A percentile compares a stretch with the other conserved stretches of the same genome.
These are phyloP conservation scores for Neonectria sp. DNA, from an alignment of 2,329 filamentous ascomycete species.

Conservation along the genomic window DNA sequence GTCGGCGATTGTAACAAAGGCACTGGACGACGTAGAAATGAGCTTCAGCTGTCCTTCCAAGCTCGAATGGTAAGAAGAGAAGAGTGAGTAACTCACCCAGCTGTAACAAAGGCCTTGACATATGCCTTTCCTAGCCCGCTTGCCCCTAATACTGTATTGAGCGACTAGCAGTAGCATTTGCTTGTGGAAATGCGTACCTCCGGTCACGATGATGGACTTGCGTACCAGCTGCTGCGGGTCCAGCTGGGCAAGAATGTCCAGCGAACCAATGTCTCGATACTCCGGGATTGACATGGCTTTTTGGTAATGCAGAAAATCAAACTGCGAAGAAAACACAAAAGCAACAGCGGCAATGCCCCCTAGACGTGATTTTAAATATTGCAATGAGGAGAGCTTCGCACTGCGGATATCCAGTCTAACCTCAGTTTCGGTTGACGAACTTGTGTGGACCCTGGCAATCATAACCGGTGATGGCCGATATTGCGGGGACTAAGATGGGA, in stretches of 20 bases:
- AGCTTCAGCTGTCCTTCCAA: not conserved
- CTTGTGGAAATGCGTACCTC: slow-evolving; percentile 6
- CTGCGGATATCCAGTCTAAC: no score
- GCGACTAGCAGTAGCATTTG: no score
- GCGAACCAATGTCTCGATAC: slow-evolving; percentile 13
- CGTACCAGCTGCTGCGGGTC: not conserved
- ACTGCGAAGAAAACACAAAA: no score
- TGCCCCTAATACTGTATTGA: slow-evolving; percentile 1
- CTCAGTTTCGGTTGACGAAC: no score
- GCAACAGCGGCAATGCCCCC: no score
- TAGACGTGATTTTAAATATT: no score
- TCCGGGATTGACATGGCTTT: slow-evolving; percentile 20
- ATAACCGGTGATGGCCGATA: no score
- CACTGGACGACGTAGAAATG: not conserved
- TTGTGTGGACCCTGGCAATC: no score
- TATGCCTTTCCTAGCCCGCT: slow-evolving; percentile 27
- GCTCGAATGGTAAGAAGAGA: not conserved
- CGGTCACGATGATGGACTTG: slow-evolving; percentile 25
- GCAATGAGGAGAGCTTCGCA: no score
- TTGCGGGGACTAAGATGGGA: no score
- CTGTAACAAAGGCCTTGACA: slow-evolving; percentile 14
- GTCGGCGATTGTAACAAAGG: slow-evolving; percentile 25
- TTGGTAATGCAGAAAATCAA: no score
- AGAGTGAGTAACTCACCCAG: slow-evolving; percentile 4
- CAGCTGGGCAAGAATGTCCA: not conserved